Base-by-base conservation (phyloP, 2,329 filamentous ascomycete species). In the Allantophomopsis cytisporea region DNA sequence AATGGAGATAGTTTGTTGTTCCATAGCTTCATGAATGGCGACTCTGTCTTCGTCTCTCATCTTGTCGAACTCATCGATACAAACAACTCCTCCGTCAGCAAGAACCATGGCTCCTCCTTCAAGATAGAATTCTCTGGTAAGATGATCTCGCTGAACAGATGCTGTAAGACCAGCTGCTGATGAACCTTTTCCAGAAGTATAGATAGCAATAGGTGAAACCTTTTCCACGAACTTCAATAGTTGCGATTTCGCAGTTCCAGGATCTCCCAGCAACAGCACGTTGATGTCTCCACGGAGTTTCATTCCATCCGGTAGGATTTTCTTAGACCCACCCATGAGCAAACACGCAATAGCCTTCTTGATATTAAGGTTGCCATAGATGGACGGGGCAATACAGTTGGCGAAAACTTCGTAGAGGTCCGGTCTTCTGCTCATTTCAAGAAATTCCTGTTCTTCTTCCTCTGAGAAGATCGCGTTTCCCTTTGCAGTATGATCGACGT, bases 21-120 rank as follows among this genome's bases (percentile, higher is more conserved):
- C 91, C 91, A 98, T 98, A 42, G 91, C 91, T 72, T 98, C 91
- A 69, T 98, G 91, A 49, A 98, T 98, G 2, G 91, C 91, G 6
- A 96, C 91, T 50, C 91, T 76, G 53, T 98, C 91, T 60, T 98
- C 91, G 56, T 98, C 91, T 45, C 91, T 75, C 91, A 98, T 98
- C 69, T 98, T 98, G 66, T 98, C 91, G 56, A 98, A 98, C 62
- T 98, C 91, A 56, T 98, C 91, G 51, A 98, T 98, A 60, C 91
- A 96, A 8, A 96, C 91, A 1, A 96, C 89, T 51, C 91, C 91
- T 2, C 88, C 88, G 49, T 98, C 91, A 4, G 91, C 91, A 14
- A 98, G 75, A 3, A 98, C 91, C 91, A 98, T 96, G 23, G 91
- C 91, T 61, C 91, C 91, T 36, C 91, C 91, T 66, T 98, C 91